These are phyloP conservation scores for Saprolegnia parasitica DNA, from an alignment of 352 stramenopile genomes.

Conservation along the genomic window DNA sequence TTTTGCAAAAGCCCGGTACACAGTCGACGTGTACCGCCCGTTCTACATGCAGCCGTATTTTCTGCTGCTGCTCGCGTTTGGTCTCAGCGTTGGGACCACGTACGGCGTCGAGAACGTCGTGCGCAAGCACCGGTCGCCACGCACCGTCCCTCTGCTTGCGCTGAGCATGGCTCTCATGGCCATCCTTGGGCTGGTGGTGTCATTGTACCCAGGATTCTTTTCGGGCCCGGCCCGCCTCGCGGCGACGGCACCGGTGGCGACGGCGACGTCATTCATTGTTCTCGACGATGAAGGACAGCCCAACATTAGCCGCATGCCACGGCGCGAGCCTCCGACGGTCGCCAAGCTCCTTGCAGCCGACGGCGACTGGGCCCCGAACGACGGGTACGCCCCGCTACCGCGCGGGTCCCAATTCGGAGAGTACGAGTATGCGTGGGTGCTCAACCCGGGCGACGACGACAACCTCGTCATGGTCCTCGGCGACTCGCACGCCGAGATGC, in stretches of 20 bases:
- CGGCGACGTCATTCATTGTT: background rate
- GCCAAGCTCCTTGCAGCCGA: slow-evolving; percentile 9
- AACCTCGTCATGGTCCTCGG: slow-evolving; percentile 19
- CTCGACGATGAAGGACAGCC: background rate
- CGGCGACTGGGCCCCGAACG: background rate
- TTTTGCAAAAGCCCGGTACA: slow-evolving; percentile 17
- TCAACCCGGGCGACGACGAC: slow-evolving; percentile 1
- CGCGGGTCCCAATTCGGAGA: background rate
- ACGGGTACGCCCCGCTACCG: background rate
- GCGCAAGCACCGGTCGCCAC: background rate
- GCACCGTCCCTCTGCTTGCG: background rate
- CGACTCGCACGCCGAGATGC: slow-evolving; percentile 23
- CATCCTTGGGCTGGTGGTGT: background rate
- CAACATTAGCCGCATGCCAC: slow-evolving; percentile 10
- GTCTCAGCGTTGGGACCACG: background rate
- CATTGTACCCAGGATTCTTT: background rate
- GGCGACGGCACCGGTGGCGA: background rate
- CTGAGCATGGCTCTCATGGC: background rate
- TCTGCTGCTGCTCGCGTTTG: background rate
- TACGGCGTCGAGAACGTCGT: background rate
- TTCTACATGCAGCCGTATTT: background rate
- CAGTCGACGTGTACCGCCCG: background rate
- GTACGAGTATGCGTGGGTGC: background rate
- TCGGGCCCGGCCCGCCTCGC: background rate
- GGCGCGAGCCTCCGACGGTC: background rate